Percentiles rank a stretch among this genome's conserved stretches.
phyloP scores from a whole-genome alignment of 768 basidiomycete genomes.

The Pulveroboletus sp. region DNA sequence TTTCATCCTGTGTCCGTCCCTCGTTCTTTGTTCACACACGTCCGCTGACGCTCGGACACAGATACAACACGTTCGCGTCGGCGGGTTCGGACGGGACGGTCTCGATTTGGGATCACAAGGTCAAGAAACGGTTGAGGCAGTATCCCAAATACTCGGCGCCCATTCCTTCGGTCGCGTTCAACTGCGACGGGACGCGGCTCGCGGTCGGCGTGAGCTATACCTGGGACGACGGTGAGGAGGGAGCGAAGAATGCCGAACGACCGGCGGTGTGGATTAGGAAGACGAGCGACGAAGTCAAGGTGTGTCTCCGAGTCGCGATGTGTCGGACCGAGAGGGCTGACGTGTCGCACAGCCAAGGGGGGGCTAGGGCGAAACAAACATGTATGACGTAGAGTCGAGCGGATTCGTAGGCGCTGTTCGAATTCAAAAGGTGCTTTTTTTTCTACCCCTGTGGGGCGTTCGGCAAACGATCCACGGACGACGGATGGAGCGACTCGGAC shows the following conservation, averaged over 20 bases:
- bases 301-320: too few species aligned
- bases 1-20: constrained; percentile 79
- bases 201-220: constrained; percentile 86
- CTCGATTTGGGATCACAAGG: constrained; percentile 95
- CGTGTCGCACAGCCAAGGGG: too few species aligned
- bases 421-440: neutral
- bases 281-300: constrained; percentile 78
- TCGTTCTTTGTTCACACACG: neutral
- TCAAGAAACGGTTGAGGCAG: constrained; percentile 92
- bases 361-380: too few species aligned
- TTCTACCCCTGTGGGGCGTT: neutral
- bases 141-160: constrained; percentile 74
- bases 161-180: constrained; percentile 80
- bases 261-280: constrained; percentile 60
- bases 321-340: too few species aligned
- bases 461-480: neutral
- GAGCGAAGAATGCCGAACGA: constrained; percentile 57
- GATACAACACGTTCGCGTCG: constrained; percentile 92
- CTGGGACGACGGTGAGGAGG: constrained; percentile 84
- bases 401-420: neutral
- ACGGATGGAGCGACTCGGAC: neutral
- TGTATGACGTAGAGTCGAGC: too few species aligned
- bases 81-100: constrained; percentile 93
- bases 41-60: constrained; percentile 23
- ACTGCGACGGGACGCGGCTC: constrained; percentile 74